These are phyloP conservation scores for Cladosporium sp. DNA, from an alignment of 2,329 filamentous ascomycete species.

Conservation along the genomic window DNA sequence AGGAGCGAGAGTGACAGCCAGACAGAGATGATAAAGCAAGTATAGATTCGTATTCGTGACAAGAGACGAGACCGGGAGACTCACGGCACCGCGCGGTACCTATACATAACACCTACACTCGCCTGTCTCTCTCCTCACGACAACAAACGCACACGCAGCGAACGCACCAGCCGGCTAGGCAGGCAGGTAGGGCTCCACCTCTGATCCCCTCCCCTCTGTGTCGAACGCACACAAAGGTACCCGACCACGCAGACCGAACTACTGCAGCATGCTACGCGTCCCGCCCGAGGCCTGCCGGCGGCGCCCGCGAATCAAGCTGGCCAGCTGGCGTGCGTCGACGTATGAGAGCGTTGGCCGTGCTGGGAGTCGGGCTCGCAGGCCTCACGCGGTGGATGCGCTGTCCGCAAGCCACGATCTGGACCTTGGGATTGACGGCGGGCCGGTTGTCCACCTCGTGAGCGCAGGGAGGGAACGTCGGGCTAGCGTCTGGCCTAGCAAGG, in stretches of 20 bases:
- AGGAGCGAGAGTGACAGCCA: not conserved
- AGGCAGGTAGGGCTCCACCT: not conserved
- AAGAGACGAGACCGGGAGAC: not conserved
- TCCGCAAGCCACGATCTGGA: constrained; percentile 7
- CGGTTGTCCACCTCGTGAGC: constrained; percentile 5
- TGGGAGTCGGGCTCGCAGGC: not conserved
- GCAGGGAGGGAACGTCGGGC: not conserved
- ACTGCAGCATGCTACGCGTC: constrained; percentile 2
- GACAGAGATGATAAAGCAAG: not conserved
- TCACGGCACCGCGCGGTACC: not conserved
- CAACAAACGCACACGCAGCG: constrained; percentile 1
- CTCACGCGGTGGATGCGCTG: constrained; percentile 7
- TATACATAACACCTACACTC: constrained; percentile 1
- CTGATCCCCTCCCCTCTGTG: not conserved
- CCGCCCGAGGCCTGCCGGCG: not conserved
- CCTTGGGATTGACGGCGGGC: constrained; percentile 5
- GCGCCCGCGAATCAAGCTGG: not conserved
- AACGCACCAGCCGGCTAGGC: not conserved
- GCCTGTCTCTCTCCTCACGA: not conserved
- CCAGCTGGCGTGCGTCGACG: not conserved
- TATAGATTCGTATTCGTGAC: not conserved
- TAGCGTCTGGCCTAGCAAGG: not conserved
- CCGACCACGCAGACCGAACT: not conserved
- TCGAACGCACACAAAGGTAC: not conserved
- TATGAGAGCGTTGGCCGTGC: not conserved